phyloP scores from a whole-genome alignment of 768 basidiomycete genomes.

The Rhodotorula taiwanensis region DNA sequence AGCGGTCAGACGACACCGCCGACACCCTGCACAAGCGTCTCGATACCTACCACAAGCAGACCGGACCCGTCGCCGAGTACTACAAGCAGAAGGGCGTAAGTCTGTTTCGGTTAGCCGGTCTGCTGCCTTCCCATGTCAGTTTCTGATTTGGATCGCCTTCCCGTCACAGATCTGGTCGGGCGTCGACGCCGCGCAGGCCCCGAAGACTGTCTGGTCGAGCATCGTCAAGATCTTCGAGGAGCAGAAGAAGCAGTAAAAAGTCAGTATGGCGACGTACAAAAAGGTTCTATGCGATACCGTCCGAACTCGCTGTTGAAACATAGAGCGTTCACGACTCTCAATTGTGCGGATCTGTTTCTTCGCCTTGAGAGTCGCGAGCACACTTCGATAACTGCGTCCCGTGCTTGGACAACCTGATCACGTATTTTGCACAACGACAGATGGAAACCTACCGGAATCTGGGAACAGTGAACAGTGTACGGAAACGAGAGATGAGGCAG shows the following conservation, averaged over 20 bases:
- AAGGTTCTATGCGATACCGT: too few relatives aligned
- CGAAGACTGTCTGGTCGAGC: slow-evolving; percentile 71
- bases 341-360: too few relatives aligned
- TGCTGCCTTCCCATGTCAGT: not conserved
- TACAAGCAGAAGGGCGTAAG: slow-evolving; percentile 72
- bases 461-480: not conserved
- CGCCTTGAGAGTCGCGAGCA: too few relatives aligned
- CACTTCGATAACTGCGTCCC: too few relatives aligned
- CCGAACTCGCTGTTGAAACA: too few relatives aligned
- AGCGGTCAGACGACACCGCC: slow-evolving; percentile 96
- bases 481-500: not conserved
- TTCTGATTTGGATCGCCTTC: not conserved
- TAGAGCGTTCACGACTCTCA: too few relatives aligned
- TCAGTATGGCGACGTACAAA: not conserved
- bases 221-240: slow-evolving; percentile 36
- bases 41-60: slow-evolving; percentile 81
- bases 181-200: slow-evolving; percentile 89
- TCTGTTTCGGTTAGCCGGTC: not conserved
- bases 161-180: slow-evolving; percentile 56
- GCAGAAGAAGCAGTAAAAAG: slow-evolving; percentile 26
- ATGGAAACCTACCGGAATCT: too few relatives aligned
- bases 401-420: too few relatives aligned
- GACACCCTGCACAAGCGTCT: slow-evolving; percentile 88
- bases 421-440: too few relatives aligned
- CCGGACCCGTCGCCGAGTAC: slow-evolving; percentile 91